Evolutionary conservation across 306 rosid species (phyloP).

Genomic region (Betula pendula): DNA sequence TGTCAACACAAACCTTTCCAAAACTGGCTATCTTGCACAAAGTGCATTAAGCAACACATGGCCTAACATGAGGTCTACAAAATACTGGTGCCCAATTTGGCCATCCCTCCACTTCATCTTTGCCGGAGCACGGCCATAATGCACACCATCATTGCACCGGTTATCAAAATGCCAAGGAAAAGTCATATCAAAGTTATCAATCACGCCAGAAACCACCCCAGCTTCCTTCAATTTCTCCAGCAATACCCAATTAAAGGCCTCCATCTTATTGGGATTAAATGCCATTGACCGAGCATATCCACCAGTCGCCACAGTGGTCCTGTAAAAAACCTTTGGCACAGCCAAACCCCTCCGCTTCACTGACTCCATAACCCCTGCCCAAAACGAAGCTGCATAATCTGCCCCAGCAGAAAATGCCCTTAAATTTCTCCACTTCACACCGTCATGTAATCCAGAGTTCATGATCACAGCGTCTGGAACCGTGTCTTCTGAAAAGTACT

Average conservation of each 20-base stretch:
- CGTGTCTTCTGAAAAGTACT: conserved; percentile 64
- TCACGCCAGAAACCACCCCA: conserved; percentile 65
- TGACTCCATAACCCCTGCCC: conserved; percentile 61
- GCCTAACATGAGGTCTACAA: conserved; percentile 85
- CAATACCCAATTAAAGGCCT: conserved; percentile 66
- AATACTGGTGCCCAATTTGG: conserved; percentile 82
- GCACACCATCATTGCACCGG: conserved; percentile 85
- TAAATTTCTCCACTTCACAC: conserved; percentile 57
- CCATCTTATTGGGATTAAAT: conserved; percentile 88
- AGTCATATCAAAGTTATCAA: conserved; percentile 84
- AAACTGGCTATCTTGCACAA: conserved; percentile 41
- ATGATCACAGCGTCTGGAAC: conserved; percentile 79
- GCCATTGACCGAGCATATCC: conserved; percentile 76
- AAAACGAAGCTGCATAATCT: conserved; percentile 69
- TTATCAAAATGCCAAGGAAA: conserved; percentile 93
- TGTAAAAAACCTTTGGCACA: conserved; percentile 63
- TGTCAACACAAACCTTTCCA: conserved; percentile 4
- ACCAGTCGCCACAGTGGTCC: conserved; percentile 81
- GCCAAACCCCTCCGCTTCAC: conserved; percentile 58
- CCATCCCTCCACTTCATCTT: conserved; percentile 88
- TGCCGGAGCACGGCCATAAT: conserved; percentile 78
- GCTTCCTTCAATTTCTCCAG: conserved; percentile 63
- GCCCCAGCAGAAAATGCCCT: conserved; percentile 73
- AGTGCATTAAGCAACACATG: conserved; percentile 77
- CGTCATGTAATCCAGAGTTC: conserved; percentile 92